phyloP scores from a whole-genome alignment of 352 stramenopile species.

The Pythium biforme region DNA sequence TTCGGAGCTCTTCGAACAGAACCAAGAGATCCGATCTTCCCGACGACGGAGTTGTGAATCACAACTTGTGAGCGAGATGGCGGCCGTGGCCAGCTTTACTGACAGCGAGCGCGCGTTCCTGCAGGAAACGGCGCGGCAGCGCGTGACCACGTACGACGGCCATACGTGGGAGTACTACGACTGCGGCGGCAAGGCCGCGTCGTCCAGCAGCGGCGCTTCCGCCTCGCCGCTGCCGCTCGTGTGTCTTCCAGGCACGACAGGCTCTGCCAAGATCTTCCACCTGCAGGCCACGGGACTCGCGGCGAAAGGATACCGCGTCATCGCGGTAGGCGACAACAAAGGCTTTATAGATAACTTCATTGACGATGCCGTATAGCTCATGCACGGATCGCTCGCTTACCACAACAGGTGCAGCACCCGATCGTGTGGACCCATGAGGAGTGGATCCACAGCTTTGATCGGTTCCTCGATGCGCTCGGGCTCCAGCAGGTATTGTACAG shows the following conservation, averaged over 20 bases:
- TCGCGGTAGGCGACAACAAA: slow-evolving; percentile 49
- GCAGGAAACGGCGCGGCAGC: slow-evolving; percentile 57
- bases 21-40: not conserved
- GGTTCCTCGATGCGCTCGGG: slow-evolving; percentile 67
- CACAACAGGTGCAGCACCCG: slow-evolving; percentile 70
- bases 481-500: slow-evolving; percentile 27
- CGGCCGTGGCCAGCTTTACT: not conserved
- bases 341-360: too few species aligned
- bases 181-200: slow-evolving; percentile 44
- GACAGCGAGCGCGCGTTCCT: slow-evolving; percentile 54
- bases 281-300: slow-evolving; percentile 47
- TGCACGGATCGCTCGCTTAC: too few species aligned
- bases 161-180: slow-evolving; percentile 82
- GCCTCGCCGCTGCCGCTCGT: slow-evolving; percentile 43
- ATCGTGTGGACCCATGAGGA: slow-evolving; percentile 79
- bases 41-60: too few species aligned
- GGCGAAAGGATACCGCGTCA: slow-evolving; percentile 60
- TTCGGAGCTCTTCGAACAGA: not conserved
- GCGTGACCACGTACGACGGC: slow-evolving; percentile 73
- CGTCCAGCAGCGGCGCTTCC: not conserved
- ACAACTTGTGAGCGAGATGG: too few species aligned
- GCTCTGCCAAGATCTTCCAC: slow-evolving; percentile 58
- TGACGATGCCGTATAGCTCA: too few species aligned
- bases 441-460: slow-evolving; percentile 80
- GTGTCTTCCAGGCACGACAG: slow-evolving; percentile 61